These are phyloP conservation scores for Hordeum marinum DNA, from an alignment of 176 grass and related monocot species.

Conservation along the genomic window DNA sequence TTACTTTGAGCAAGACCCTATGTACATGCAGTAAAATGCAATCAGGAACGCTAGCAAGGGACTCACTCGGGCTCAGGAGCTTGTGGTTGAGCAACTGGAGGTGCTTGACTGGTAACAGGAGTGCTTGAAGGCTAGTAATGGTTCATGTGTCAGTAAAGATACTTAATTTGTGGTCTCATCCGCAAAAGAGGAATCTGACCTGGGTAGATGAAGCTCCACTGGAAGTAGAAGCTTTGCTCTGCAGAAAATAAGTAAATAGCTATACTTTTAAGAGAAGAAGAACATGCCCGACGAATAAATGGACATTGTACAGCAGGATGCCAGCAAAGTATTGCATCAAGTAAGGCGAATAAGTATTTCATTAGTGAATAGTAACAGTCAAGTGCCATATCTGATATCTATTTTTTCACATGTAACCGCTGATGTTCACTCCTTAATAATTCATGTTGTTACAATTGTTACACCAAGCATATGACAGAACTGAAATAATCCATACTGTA, in stretches of 20 bases:
- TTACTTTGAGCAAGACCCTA: background rate
- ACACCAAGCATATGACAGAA: background rate
- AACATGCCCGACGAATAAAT: constrained; percentile 3
- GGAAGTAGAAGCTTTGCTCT: constrained; percentile 68
- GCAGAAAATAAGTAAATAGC: constrained; percentile 6
- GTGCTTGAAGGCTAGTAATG: constrained; percentile 46
- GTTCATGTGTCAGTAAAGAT: constrained; percentile 28
- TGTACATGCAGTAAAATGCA: background rate
- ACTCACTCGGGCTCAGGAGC: constrained; percentile 56
- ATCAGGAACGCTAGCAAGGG: background rate
- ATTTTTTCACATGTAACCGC: background rate
- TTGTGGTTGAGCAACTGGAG: constrained; percentile 39
- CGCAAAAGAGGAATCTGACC: constrained; percentile 38
- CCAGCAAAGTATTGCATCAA: background rate
- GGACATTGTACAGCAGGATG: background rate
- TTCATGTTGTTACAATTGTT: background rate
- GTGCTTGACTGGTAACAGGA: constrained; percentile 34
- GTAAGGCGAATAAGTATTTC: background rate
- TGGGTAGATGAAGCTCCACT: constrained; percentile 68
- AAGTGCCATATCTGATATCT: background rate
- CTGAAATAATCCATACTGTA: background rate
- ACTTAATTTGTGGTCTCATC: background rate
- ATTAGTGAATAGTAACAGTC: background rate
- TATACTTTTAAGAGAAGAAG: background rate
- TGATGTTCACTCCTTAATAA: background rate